phyloP scores from a whole-genome alignment of 305 asterid species.

The Andrographis paniculata region DNA sequence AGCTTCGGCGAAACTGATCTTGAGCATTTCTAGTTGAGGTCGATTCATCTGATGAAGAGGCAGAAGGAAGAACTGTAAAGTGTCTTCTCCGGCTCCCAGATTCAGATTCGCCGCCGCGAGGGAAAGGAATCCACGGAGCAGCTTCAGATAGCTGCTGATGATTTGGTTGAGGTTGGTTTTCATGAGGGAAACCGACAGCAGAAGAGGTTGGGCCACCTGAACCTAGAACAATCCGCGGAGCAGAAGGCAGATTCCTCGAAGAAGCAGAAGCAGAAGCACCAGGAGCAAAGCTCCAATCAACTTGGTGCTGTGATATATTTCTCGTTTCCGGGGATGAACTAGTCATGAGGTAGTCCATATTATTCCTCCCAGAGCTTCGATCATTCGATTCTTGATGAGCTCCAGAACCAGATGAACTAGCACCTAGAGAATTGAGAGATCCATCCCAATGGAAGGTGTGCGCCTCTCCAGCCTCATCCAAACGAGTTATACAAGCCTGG shows the following conservation, averaged over 20 bases:
- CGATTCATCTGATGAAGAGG: constrained; percentile 44
- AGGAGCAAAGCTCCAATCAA: constrained; percentile 58
- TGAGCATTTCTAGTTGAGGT: constrained; percentile 38
- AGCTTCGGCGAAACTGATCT: constrained; percentile 33
- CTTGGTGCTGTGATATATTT: constrained; percentile 40
- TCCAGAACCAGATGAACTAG: constrained; percentile 30
- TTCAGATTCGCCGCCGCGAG: constrained; percentile 45
- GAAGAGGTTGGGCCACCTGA: constrained; percentile 34
- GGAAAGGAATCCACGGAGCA: constrained; percentile 40
- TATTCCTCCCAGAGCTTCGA: constrained; percentile 41
- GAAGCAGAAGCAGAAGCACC: constrained; percentile 40
- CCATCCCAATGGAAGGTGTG: constrained; percentile 45
- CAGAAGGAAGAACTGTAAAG: constrained; percentile 35
- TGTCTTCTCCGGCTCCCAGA: constrained; percentile 49
- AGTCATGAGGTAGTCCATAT: constrained; percentile 34
- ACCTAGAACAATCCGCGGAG: constrained; percentile 32
- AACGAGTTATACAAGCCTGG: constrained; percentile 36
- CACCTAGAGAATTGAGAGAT: constrained; percentile 33
- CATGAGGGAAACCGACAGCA: constrained; percentile 47
- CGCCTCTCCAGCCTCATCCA: constrained; percentile 37
- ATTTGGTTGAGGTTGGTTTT: constrained; percentile 30
- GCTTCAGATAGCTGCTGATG: constrained; percentile 39
- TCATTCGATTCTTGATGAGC: constrained; percentile 30
- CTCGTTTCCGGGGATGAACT: constrained; percentile 43
- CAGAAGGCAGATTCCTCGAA: constrained; percentile 37